phyloP scores from a whole-genome alignment of 345 rosid species.

The Arabis hirsuta region DNA sequence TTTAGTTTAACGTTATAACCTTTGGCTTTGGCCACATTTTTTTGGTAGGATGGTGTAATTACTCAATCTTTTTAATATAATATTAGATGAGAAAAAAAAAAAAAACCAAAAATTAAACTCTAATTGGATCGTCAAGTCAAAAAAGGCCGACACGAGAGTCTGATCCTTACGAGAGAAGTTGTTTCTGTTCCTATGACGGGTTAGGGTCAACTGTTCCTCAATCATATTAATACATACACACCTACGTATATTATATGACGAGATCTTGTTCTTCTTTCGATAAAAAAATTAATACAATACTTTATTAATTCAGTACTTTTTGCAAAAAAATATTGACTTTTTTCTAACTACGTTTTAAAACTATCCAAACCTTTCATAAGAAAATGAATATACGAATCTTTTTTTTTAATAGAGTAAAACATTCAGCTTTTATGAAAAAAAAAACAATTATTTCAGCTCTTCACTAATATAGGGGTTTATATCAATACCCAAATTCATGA shows the following conservation, averaged over 20 bases:
- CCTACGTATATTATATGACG: constrained; percentile 21
- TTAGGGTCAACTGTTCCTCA: constrained; percentile 20
- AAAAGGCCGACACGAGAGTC: constrained; percentile 20
- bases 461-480: not conserved
- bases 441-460: not conserved
- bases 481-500: not conserved
- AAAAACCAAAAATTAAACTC: constrained; percentile 1
- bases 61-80: too few relatives aligned
- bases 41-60: too few relatives aligned
- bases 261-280: constrained; percentile 8
- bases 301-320: constrained; percentile 7
- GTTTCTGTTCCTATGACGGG: constrained; percentile 15
- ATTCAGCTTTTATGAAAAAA: not conserved
- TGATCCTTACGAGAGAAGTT: constrained; percentile 38
- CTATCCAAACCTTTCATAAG: not conserved
- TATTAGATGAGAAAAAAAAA: too few relatives aligned
- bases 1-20: too few relatives aligned
- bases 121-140: constrained; percentile 33
- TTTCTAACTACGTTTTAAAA: constrained; percentile 6
- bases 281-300: not conserved
- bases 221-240: constrained; percentile 23
- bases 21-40: too few relatives aligned
- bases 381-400: not conserved
- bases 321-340: constrained; percentile 8
- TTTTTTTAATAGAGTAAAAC: not conserved